Conservation (phyloP, 2,329 filamentous ascomycete genomes). For the Aspergillus novofumigatus region DNA sequence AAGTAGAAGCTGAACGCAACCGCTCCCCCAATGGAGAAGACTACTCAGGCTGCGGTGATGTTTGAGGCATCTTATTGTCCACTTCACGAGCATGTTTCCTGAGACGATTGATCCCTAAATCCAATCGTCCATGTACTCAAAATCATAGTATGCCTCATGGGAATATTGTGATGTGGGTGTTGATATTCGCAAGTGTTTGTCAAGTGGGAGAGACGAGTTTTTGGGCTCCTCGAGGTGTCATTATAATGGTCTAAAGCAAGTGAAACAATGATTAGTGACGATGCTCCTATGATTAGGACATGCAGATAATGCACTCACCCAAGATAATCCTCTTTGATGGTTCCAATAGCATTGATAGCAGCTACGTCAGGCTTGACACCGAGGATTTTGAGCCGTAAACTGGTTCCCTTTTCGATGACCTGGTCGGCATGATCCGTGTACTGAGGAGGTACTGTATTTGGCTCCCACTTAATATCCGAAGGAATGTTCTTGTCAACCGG, state of each 20-base stretch:
- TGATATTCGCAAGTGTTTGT: slow-evolving; percentile 13
- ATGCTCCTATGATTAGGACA: not conserved
- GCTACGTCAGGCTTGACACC: slow-evolving; percentile 90
- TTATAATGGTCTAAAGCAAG: slow-evolving; percentile 27
- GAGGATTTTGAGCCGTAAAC: slow-evolving; percentile 90
- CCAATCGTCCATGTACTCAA: not conserved
- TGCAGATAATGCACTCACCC: slow-evolving; percentile 33
- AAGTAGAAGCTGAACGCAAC: not conserved
- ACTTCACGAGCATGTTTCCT: not conserved
- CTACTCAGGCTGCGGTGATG: not conserved
- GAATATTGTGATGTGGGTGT: not conserved
- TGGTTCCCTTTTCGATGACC: slow-evolving; percentile 88
- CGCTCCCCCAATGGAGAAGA: not conserved
- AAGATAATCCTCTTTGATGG: slow-evolving; percentile 73
- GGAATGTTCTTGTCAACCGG: slow-evolving; percentile 58
- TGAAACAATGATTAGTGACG: slow-evolving; percentile 10
- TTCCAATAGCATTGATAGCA: slow-evolving; percentile 94
- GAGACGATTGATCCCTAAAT: not conserved
- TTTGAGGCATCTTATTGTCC: not conserved
- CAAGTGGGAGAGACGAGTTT: slow-evolving; percentile 16
- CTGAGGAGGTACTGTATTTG: slow-evolving; percentile 92
- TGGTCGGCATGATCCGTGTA: slow-evolving; percentile 95
- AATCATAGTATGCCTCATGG: not conserved
- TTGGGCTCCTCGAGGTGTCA: slow-evolving; percentile 18
- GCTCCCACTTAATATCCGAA: slow-evolving; percentile 86